Conservation (phyloP, 768 basidiomycete species). For the Punctularia strigosozonata region DNA sequence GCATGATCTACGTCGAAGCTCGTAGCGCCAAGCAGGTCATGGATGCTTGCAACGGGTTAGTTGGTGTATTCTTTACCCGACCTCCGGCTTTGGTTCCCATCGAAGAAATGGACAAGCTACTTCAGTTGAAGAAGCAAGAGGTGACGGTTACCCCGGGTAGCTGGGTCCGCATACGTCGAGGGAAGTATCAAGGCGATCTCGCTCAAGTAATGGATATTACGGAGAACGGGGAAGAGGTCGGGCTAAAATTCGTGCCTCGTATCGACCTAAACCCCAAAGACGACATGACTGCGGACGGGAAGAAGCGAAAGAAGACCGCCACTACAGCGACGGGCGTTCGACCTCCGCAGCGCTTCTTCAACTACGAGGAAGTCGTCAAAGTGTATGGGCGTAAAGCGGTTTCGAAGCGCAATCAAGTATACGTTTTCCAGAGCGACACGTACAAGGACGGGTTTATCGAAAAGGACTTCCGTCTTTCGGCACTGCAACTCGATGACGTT, state of each 20-base stretch:
- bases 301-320: constrained; percentile 67
- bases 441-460: constrained; percentile 93
- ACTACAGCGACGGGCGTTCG: constrained; percentile 46
- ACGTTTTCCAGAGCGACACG: constrained; percentile 86
- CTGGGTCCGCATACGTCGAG: constrained; percentile 93
- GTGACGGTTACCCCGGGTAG: constrained; percentile 71
- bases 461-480: constrained; percentile 84
- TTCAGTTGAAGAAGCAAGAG: constrained; percentile 94
- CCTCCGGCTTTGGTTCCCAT: constrained; percentile 84
- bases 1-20: constrained; percentile 96
- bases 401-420: constrained; percentile 60
- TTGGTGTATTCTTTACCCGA: constrained; percentile 81
- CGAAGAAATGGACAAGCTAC: constrained; percentile 93
- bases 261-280: constrained; percentile 93
- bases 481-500: constrained; percentile 74
- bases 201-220: constrained; percentile 93
- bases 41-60: constrained; percentile 78
- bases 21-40: constrained; percentile 77
- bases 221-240: constrained; percentile 87
- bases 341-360: constrained; percentile 88
- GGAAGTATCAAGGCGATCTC: constrained; percentile 89
- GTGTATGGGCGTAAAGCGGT: constrained; percentile 75
- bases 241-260: constrained; percentile 90
- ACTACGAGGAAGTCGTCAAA: constrained; percentile 83
- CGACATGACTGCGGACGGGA: constrained; percentile 49